Evolutionary conservation across 75 land plant genomes (phyloP).

Genomic region (Selaginella moellendorffii): DNA sequence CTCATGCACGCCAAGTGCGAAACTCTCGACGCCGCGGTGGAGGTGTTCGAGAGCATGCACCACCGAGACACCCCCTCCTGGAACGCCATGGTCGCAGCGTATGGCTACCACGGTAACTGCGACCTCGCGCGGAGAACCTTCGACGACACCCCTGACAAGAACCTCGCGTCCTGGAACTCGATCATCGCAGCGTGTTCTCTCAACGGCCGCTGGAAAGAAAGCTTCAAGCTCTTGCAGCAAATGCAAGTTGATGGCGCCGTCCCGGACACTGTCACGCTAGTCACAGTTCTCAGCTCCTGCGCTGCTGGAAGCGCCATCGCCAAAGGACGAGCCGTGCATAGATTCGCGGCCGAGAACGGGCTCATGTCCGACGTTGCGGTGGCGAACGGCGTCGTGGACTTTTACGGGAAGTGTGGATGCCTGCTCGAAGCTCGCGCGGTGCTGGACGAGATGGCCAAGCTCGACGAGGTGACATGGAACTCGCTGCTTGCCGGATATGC

Average conservation of each 20-base stretch:
- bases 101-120: not conserved
- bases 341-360: not conserved
- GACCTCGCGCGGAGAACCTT: not conserved
- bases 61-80: not conserved
- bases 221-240: not conserved
- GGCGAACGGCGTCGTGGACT: not conserved
- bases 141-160: not conserved
- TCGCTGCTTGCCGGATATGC: no score
- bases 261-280: not conserved
- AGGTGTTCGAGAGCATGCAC: not conserved
- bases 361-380: not conserved
- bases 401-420: not conserved
- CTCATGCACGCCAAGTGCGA: not conserved
- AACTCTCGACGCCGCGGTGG: not conserved
- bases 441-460: not conserved
- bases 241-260: not conserved
- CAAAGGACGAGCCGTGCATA: not conserved
- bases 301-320: not conserved
- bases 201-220: not conserved
- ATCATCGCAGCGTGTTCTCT: not conserved
- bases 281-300: not conserved
- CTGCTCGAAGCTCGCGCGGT: not conserved
- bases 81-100: not conserved
- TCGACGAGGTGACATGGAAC: not conserved
- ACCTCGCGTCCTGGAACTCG: not conserved